Percentiles rank a stretch among this genome's conserved stretches.
Evolutionary conservation across 768 basidiomycete species (phyloP).

Genomic region (Wakefieldia striispora): DNA sequence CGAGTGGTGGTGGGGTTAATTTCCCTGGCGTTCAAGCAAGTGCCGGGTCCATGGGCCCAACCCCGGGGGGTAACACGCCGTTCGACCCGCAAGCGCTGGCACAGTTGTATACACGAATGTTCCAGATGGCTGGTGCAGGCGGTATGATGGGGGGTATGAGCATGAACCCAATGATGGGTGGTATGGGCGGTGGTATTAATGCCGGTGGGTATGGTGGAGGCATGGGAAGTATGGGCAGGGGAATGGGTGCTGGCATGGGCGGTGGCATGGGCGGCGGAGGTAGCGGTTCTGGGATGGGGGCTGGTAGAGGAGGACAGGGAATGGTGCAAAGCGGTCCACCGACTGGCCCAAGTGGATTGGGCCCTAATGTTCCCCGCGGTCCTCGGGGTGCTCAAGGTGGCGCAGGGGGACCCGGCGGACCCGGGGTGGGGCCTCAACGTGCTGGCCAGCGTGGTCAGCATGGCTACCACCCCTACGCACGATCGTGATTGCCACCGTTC

Average conservation of each 20-base stretch:
- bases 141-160: constrained; percentile 44
- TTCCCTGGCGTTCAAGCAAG: constrained; percentile 31
- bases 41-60: constrained; percentile 25
- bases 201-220: constrained; percentile 36
- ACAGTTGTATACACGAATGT: constrained; percentile 93
- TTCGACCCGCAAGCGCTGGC: constrained; percentile 95
- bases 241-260: constrained; percentile 37
- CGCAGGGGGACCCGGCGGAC: constrained; percentile 47
- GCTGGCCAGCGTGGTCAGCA: constrained; percentile 71
- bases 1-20: constrained; percentile 33
- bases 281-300: constrained; percentile 37
- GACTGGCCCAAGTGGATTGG: constrained; percentile 42
- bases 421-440: constrained; percentile 69
- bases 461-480: constrained; percentile 82
- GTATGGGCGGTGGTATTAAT: constrained; percentile 32
- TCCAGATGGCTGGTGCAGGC: constrained; percentile 71
- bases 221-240: constrained; percentile 39
- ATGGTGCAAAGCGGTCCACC: constrained; percentile 38
- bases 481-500: constrained; percentile 36
- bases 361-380: constrained; percentile 62
- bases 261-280: constrained; percentile 40
- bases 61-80: constrained; percentile 49
- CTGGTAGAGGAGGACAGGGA: constrained; percentile 39
- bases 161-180: constrained; percentile 36
- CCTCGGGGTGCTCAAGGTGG: constrained; percentile 59